Percentiles rank a stretch among this genome's conserved stretches.
Evolutionary conservation across 805 yeast genomes (phyloP).

Genomic region (Suhomyces emberorum): DNA sequence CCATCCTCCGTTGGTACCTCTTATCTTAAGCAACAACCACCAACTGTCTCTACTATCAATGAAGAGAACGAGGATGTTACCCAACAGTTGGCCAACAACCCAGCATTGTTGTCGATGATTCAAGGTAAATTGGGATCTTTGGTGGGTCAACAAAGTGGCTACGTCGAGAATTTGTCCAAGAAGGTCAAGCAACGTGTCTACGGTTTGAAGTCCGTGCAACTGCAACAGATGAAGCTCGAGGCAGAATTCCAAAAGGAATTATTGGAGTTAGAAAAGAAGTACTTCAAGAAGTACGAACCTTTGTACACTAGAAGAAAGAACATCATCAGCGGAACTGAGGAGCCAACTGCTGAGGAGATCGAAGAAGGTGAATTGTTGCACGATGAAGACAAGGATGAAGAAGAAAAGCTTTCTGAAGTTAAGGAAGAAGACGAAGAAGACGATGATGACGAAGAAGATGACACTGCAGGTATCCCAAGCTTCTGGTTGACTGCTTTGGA

Average conservation of each 20-base stretch:
- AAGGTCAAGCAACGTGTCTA: conserved; percentile 70
- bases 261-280: conserved; percentile 81
- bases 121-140: conserved; percentile 83
- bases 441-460: conserved; percentile 38
- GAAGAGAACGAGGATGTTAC: conserved; percentile 48
- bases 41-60: conserved; percentile 59
- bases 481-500: conserved; percentile 97
- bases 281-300: conserved; percentile 67
- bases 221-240: conserved; percentile 75
- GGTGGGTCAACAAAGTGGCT: conserved; percentile 85
- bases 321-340: conserved; percentile 66
- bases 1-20: conserved; percentile 84
- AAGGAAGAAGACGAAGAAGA: conserved; percentile 43
- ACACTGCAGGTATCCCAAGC: conserved; percentile 76
- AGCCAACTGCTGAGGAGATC: conserved; percentile 78
- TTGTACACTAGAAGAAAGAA: conserved; percentile 69
- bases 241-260: conserved; percentile 89
- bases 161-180: conserved; percentile 72
- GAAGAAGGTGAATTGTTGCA: conserved; percentile 73
- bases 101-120: conserved; percentile 80
- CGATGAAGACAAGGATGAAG: conserved; percentile 40
- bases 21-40: conserved; percentile 61
- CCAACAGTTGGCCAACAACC: conserved; percentile 66
- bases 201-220: conserved; percentile 80
- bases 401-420: conserved; percentile 36